Evolutionary conservation across 2,329 filamentous ascomycete species (phyloP).

Genomic region (Ophiostoma ips): DNA sequence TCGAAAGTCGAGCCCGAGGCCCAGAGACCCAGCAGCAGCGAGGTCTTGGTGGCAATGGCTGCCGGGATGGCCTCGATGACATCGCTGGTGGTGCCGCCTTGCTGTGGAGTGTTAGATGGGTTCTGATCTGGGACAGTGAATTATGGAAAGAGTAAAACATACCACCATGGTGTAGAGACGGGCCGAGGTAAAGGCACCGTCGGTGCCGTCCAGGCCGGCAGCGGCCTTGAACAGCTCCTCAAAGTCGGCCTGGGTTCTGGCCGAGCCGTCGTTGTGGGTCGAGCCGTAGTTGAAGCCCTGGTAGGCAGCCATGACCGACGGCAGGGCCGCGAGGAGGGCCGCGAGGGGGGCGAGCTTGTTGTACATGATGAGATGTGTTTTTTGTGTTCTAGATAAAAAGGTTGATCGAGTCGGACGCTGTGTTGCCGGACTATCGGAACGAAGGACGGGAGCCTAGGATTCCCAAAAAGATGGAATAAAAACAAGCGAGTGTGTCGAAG

Average conservation of each 20-base stretch:
- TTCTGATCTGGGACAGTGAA: background rate
- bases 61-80: constrained; percentile 65
- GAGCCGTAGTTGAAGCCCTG: constrained; percentile 62
- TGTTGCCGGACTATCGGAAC: background rate
- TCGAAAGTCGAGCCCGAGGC: constrained; percentile 54
- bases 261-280: constrained; percentile 42
- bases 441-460: constrained; percentile 1
- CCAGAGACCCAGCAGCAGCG: constrained; percentile 74
- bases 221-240: constrained; percentile 56
- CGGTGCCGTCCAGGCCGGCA: constrained; percentile 46
- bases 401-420: background rate
- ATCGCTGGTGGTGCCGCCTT: constrained; percentile 49
- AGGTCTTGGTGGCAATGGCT: constrained; percentile 66
- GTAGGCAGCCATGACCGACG: constrained; percentile 21
- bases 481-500: constrained; percentile 6
- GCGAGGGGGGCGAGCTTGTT: constrained; percentile 11
- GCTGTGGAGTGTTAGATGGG: constrained; percentile 19
- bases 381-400: background rate
- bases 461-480: background rate
- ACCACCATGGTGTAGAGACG: constrained; percentile 60
- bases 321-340: constrained; percentile 12
- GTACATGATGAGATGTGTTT: background rate
- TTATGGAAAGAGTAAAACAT: constrained; percentile 16
- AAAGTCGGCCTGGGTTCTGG: constrained; percentile 51
- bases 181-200: constrained; percentile 49